A percentile compares a stretch with the other conserved stretches of the same genome.
phyloP scores from a whole-genome alignment of 495 filamentous ascomycete species.

The Pseudevernia furfuracea region DNA sequence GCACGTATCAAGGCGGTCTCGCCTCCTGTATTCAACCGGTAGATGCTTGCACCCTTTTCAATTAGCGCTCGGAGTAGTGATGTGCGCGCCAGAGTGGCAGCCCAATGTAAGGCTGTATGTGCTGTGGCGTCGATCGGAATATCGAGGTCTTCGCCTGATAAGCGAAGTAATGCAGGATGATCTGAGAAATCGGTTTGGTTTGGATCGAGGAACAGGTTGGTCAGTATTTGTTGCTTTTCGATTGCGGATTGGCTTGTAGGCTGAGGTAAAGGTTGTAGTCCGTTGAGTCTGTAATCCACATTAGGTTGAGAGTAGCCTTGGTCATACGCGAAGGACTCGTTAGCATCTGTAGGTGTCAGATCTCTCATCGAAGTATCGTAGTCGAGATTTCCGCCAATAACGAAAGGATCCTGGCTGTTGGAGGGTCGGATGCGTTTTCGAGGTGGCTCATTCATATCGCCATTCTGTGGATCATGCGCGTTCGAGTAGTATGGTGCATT shows the following conservation, averaged over 20 bases:
- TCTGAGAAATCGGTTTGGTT: constrained; percentile 53
- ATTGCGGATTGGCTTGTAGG: constrained; percentile 59
- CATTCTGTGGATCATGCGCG: constrained; percentile 44
- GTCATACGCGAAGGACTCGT: constrained; percentile 73
- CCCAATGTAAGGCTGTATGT: constrained; percentile 92
- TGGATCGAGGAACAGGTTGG: constrained; percentile 79
- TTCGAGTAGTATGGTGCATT: constrained; percentile 31
- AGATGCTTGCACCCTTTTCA: constrained; percentile 73
- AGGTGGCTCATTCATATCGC: constrained; percentile 66
- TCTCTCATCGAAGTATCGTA: constrained; percentile 44
- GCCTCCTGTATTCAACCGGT: constrained; percentile 74
- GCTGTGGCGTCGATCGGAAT: constrained; percentile 77
- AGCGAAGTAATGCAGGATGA: constrained; percentile 56
- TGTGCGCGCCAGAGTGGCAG: constrained; percentile 85
- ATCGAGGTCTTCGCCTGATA: constrained; percentile 79
- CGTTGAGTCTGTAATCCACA: constrained; percentile 46
- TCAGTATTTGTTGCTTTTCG: constrained; percentile 68
- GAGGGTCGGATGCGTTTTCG: constrained; percentile 66
- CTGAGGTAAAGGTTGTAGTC: constrained; percentile 61
- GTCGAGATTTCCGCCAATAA: constrained; percentile 21
- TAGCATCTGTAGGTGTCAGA: constrained; percentile 75
- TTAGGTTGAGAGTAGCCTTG: constrained; percentile 45
- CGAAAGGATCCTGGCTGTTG: constrained; percentile 40
- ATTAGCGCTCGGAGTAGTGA: constrained; percentile 73
- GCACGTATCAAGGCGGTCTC: constrained; percentile 89